A percentile compares a stretch with the other conserved stretches of the same genome.
phyloP scores from a whole-genome alignment of 768 basidiomycete genomes.

The Boletellus ananas region DNA sequence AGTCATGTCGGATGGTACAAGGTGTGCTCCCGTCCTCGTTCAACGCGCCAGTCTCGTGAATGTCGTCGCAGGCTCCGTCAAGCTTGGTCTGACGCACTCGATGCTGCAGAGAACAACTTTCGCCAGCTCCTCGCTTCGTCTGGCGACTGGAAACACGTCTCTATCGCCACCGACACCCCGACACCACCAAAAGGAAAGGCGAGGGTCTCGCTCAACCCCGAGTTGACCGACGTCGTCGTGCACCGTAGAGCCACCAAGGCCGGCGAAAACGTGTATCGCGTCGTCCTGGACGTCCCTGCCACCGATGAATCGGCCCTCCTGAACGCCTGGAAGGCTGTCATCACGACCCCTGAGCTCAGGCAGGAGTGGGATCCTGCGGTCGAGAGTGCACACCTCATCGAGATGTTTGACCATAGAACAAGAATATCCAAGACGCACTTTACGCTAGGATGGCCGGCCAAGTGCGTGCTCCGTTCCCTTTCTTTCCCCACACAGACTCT shows the following conservation, averaged over 20 bases:
- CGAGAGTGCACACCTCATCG: conserved; percentile 75
- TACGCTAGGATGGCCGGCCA: conserved; percentile 94
- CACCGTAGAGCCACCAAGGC: conserved; percentile 67
- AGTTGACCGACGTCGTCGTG: conserved; percentile 68
- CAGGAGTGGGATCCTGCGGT: conserved; percentile 95
- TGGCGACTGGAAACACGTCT: conserved; percentile 78
- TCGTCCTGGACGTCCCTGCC: conserved; percentile 72
- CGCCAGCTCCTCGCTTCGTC: conserved; percentile 73
- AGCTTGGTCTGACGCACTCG: conserved; percentile 76
- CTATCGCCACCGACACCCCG: conserved; percentile 39
- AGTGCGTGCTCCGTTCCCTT: conserved; percentile 55
- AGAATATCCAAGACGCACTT: conserved; percentile 89
- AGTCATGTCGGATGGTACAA: conserved; percentile 58
- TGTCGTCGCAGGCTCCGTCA: conserved; percentile 62
- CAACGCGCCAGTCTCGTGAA: not conserved
- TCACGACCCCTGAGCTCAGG: conserved; percentile 82
- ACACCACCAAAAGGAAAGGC: conserved; percentile 60
- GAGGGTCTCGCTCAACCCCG: conserved; percentile 48
- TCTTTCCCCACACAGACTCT: conserved; percentile 3
- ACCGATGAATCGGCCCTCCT: conserved; percentile 55
- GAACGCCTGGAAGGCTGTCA: conserved; percentile 76
- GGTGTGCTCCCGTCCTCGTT: conserved; percentile 34
- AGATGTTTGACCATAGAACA: conserved; percentile 82
- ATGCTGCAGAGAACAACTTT: conserved; percentile 72
- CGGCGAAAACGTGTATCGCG: conserved; percentile 77